Conservation (phyloP, 2,329 filamentous ascomycete species). For the Ascochyta pisi region DNA sequence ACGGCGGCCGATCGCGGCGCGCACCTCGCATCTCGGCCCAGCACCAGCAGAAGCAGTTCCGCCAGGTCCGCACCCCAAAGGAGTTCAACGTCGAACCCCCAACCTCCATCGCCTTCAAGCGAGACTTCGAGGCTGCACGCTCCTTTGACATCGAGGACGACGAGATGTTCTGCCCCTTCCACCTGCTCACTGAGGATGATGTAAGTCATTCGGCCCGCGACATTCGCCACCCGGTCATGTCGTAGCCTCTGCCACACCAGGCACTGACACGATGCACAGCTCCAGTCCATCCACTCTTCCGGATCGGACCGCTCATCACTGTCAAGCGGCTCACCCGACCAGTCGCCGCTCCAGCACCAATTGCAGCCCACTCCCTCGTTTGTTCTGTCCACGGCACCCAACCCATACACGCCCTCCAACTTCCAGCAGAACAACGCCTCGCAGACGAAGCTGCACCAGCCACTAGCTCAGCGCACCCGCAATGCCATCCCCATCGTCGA, state of each 20-base stretch:
- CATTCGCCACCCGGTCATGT: constrained; percentile 33
- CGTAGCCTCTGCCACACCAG: constrained; percentile 29
- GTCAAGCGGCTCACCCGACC: constrained; percentile 90
- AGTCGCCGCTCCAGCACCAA: constrained; percentile 88
- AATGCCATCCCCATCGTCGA: constrained; percentile 99
- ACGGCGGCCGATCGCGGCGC: constrained; percentile 83
- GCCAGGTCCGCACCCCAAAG: constrained; percentile 83
- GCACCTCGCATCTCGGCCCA: constrained; percentile 79
- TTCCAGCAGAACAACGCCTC: constrained; percentile 63
- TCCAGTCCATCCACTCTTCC: constrained; percentile 88
- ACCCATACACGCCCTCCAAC: constrained; percentile 63
- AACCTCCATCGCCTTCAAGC: constrained; percentile 78
- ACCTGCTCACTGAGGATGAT: constrained; percentile 90
- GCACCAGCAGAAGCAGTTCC: constrained; percentile 89
- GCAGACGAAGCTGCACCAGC: constrained; percentile 86
- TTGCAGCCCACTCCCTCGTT: constrained; percentile 73
- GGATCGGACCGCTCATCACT: constrained; percentile 92
- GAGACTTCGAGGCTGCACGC: constrained; percentile 86
- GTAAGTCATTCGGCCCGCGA: constrained; percentile 60
- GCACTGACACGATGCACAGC: constrained; percentile 60
- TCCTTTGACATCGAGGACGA: constrained; percentile 97
- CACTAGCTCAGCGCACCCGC: constrained; percentile 83
- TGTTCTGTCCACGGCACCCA: constrained; percentile 71
- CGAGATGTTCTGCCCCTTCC: constrained; percentile 87
- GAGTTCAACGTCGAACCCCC: constrained; percentile 78